Conservation (phyloP, 306 rosid species). For the Alnus rubra region DNA sequence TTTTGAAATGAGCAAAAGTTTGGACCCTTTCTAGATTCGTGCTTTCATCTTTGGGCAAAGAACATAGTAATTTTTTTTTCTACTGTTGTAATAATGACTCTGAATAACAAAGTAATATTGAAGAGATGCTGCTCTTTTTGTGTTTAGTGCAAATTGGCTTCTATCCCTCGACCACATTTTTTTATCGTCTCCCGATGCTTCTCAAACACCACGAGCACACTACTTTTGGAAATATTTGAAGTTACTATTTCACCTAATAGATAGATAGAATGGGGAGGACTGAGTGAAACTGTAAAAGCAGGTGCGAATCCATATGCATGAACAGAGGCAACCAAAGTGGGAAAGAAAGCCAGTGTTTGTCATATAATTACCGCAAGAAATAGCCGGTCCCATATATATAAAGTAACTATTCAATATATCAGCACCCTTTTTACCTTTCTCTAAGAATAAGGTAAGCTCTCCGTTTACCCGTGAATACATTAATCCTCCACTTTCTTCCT, state of each 20-base stretch:
- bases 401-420: neutral
- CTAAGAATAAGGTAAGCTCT: neutral
- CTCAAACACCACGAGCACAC: neutral
- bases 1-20: neutral
- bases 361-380: neutral
- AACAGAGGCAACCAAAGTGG: neutral
- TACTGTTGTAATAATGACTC: neutral
- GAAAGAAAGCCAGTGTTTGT: neutral
- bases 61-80: neutral
- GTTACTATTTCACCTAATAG: neutral
- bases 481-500: neutral
- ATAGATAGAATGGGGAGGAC: neutral
- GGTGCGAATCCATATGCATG: neutral
- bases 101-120: too few species aligned
- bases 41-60: neutral
- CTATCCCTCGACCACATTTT: too few species aligned
- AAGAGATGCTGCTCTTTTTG: neutral
- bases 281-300: neutral
- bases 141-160: too few species aligned
- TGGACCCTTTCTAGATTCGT: neutral
- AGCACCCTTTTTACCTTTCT: neutral
- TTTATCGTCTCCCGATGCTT: too few species aligned
- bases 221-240: slow-evolving; percentile 5
- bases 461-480: neutral
- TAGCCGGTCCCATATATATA: too few species aligned